A percentile compares a stretch with the other conserved stretches of the same genome.
phyloP scores from a whole-genome alignment of 148 eudicot genomes.

The Nyssa sinensis region DNA sequence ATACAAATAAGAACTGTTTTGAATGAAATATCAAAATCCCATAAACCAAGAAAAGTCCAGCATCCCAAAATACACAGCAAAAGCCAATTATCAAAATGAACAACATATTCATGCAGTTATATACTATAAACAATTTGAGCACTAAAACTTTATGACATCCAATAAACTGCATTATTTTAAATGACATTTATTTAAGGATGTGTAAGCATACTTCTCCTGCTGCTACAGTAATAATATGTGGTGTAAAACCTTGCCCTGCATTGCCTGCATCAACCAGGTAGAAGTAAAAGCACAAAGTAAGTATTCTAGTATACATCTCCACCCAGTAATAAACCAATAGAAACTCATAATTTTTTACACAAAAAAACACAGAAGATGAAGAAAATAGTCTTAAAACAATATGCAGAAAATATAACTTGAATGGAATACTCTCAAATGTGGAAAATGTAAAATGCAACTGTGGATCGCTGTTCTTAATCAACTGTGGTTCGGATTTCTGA shows the following conservation, averaged over 20 bases:
- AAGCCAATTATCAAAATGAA: neutral
- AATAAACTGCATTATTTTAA: neutral
- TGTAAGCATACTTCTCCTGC: slow-evolving; percentile 47
- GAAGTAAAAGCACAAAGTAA: slow-evolving; percentile 8
- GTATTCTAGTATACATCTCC: neutral
- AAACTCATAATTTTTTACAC: neutral
- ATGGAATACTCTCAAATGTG: neutral
- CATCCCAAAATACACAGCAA: neutral
- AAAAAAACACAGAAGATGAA: neutral
- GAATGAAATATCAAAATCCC: neutral
- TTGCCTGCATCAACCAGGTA: slow-evolving; percentile 36
- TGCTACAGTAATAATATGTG: slow-evolving; percentile 39
- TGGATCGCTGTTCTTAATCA: neutral
- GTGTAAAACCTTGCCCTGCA: slow-evolving; percentile 45
- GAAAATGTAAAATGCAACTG: neutral
- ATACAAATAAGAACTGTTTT: neutral
- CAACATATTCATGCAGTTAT: neutral
- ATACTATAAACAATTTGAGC: neutral
- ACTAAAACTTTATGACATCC: neutral
- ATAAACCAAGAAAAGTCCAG: neutral
- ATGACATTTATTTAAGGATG: neutral
- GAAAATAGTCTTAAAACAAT: neutral
- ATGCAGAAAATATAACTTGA: neutral
- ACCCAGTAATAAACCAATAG: neutral
- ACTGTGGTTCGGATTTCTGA: neutral